Evolutionary conservation across 1,284 basidiomycete genomes (phyloP).

Genomic region (Malassezia sympodialis): DNA sequence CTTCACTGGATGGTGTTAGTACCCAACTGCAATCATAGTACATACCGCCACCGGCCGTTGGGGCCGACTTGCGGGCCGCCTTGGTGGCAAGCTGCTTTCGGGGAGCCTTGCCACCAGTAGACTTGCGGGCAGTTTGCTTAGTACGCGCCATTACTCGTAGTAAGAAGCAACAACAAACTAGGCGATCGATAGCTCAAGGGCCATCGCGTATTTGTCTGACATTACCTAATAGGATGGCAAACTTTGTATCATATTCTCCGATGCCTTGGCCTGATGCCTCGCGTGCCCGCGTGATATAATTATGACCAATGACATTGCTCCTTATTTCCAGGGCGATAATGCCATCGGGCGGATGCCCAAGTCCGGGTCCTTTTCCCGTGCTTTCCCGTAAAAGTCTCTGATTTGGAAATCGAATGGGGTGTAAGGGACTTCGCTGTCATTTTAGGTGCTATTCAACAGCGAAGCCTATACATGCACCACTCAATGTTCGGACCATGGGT

Average conservation of each 20-base stretch:
- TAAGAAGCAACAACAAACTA: constrained; percentile 2
- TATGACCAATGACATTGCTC: background rate
- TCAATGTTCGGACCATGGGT: too few relatives aligned
- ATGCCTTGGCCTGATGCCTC: background rate
- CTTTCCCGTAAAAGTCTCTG: background rate
- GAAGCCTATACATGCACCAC: too few relatives aligned
- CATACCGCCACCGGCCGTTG: constrained; percentile 43
- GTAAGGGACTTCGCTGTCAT: too few relatives aligned
- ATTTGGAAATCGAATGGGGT: too few relatives aligned
- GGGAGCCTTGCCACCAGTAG: constrained; percentile 60
- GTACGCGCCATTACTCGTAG: constrained; percentile 43
- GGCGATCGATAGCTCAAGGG: constrained; percentile 13
- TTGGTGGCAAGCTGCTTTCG: constrained; percentile 49
- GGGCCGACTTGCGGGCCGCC: constrained; percentile 47
- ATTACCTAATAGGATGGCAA: background rate
- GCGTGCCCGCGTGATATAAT: background rate
- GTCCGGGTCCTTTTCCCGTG: background rate
- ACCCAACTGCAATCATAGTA: background rate
- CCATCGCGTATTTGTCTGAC: background rate
- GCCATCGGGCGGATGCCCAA: background rate
- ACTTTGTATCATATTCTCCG: background rate
- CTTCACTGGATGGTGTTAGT: constrained; percentile 28
- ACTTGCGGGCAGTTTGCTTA: constrained; percentile 72
- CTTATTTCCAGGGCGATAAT: background rate
- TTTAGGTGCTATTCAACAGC: too few relatives aligned